Evolutionary conservation across 768 basidiomycete species (phyloP), one percentile per base, ranked within the genome.

Genomic region (Mycena amicta): DNA sequence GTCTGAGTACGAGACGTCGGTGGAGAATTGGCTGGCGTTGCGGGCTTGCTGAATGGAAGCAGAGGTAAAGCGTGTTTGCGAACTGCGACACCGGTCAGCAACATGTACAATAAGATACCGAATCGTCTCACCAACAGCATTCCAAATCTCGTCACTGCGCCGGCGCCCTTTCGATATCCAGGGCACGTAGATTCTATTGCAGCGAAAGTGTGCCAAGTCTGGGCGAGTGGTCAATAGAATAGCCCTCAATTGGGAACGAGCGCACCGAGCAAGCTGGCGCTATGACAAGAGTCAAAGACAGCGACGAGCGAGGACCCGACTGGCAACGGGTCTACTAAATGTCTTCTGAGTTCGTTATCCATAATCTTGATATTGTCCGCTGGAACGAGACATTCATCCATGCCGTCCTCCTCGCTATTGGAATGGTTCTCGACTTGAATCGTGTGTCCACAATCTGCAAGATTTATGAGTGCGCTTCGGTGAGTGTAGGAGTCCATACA

Each of bases 101-200:
- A 16, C 8, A 37, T 8, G 18, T 46, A 12, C 6, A 50, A 50
- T 13, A 26, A 33, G 12, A 30, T 4, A 15, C n/a, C 18, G 18
- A 46, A 46, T 26, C 49, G 15, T 59, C 72, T 39, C 31, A 75
- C 76, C 69, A 25, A 68, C 73, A 6, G 50, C 51, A 37, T 75
- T 76, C 72, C 71, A 70, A 33, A 59, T 59, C 5, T 72, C 67
- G 40, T 73, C 67, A 29, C 76, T 75, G 31, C 69, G 65, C 5
- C 80, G 63, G 28, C 62, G 68, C 15, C 77, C 79, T 60, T 80
- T 80, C 33, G 75, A 78, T 2, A 75, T 57, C 78, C 79, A 82
- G 0, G 80, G 80, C 1, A 79, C 77, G 45, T 75, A 80, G 2
- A 79, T 75, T 18, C 75, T 69, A 56, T 82, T 80, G 54, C 79